phyloP scores from a whole-genome alignment of 2,329 filamentous ascomycete species.

The Hypoxylon sp. region DNA sequence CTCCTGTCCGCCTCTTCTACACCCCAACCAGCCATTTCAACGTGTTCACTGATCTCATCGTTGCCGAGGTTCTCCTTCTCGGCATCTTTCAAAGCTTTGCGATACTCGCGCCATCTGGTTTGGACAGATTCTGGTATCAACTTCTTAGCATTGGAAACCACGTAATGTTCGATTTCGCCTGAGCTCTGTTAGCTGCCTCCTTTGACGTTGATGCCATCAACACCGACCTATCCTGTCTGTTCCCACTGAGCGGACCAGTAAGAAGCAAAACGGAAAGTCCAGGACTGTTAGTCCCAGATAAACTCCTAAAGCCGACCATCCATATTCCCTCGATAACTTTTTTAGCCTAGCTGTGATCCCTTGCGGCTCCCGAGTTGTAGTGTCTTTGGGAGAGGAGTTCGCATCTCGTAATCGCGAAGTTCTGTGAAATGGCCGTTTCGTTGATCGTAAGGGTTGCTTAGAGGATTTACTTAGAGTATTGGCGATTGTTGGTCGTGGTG shows the following conservation, averaged over 20 bases:
- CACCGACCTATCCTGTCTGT: conserved; percentile 83
- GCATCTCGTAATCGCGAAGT: conserved; percentile 39
- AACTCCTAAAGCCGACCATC: conserved; percentile 91
- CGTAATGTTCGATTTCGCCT: conserved; percentile 72
- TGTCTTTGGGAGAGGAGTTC: conserved; percentile 36
- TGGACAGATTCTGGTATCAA: conserved; percentile 68
- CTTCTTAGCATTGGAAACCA: conserved; percentile 67
- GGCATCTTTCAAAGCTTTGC: conserved; percentile 56
- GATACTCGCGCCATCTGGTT: conserved; percentile 60
- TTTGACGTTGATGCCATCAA: background rate
- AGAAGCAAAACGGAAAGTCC: conserved; percentile 95
- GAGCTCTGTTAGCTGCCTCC: conserved; percentile 21
- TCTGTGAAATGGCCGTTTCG: conserved; percentile 41
- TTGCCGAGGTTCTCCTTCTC: conserved; percentile 55
- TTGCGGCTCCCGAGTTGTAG: conserved; percentile 34
- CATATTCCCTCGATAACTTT: conserved; percentile 90
- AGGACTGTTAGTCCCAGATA: conserved; percentile 84
- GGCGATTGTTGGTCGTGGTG: conserved; percentile 26
- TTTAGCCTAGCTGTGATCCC: conserved; percentile 77
- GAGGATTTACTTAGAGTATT: conserved; percentile 20
- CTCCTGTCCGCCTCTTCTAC: conserved; percentile 69
- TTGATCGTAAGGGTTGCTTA: conserved; percentile 30
- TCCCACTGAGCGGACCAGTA: conserved; percentile 83
- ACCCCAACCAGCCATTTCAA: conserved; percentile 65
- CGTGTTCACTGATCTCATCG: conserved; percentile 54